Base-by-base conservation (phyloP, 805 yeast genomes). In the Myxozyma melibiosi region DNA sequence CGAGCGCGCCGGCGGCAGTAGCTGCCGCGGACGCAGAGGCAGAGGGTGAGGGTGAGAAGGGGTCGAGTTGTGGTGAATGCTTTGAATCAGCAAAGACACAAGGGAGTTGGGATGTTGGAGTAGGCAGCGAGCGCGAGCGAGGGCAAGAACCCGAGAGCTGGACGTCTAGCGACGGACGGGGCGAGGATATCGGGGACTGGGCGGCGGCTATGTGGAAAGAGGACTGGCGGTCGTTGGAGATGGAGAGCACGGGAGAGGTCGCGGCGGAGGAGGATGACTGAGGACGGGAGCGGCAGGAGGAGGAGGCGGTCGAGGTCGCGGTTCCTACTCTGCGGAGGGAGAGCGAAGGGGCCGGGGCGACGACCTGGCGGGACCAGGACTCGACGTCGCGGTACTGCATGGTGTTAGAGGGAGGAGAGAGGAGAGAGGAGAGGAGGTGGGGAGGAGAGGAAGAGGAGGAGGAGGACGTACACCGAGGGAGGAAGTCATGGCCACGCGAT, bases 341-440 rank as follows among this genome's bases (percentile, higher is more conserved):
- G 35, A 51, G 44, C 33, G 55, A 27, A 27, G 61, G 50, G 1
- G 51, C 37, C 20, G 57, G 53, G 14, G 51, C 25, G 25, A 52
- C 47, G 39, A 57, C 61, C 40, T 57, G 55, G 30, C 61, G 53
- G 18, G 61, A 53, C 61, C 61, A 57, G 52, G 37, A 20, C 45
- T 57, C 61, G 52, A 57, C 57, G 50, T 57, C 61, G 49, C 50
- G 55, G 39, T 57, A 52, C 57, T 53, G n/a, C n/a, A n/a, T n/a
- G n/a, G n/a, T n/a, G n/a, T n/a, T n/a, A n/a, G n/a, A 25, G 8
- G 18, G 43, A 11, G 35, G 16, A 16, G 49, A 35, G 9, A 40
- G 42, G 16, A 28, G 38, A 11, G 28, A 16, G n/a, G 6, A 18
- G 27, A 18, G n/a, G 25, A 13, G 37, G 16, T n/a, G n/a, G 18